phyloP scores from a whole-genome alignment of 208 protist species.

The Trypanosoma platydactyli region DNA sequence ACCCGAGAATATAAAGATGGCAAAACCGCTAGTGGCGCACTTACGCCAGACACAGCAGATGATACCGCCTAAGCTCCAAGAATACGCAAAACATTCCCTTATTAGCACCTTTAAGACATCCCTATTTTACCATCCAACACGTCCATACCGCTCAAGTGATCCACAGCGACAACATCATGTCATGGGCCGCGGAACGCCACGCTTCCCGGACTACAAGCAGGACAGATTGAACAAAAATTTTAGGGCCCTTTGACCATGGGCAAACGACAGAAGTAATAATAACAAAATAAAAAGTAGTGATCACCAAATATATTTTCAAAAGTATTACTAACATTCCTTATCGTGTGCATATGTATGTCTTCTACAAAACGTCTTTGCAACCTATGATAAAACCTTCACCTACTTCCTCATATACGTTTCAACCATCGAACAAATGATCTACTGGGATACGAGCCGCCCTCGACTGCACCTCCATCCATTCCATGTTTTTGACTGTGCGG shows the following conservation, averaged over 20 bases:
- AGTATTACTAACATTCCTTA: no score
- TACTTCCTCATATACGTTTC: no score
- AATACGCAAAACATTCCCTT: conserved; percentile 81
- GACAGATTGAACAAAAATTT: conserved; percentile 62
- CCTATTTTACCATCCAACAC: conserved; percentile 75
- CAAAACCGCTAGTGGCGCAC: conserved; percentile 79
- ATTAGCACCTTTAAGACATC: conserved; percentile 77
- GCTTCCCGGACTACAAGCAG: conserved; percentile 79
- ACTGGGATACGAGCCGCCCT: no score
- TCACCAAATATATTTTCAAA: no score
- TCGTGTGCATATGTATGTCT: no score
- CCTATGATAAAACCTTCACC: no score
- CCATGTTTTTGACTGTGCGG: no score
- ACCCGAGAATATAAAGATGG: conserved; percentile 75
- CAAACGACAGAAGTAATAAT: no score
- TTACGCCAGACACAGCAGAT: conserved; percentile 73
- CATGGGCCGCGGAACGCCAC: conserved; percentile 46
- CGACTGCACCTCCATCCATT: no score
- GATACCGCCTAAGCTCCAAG: conserved; percentile 78
- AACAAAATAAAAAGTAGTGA: no score
- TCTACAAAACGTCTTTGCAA: no score
- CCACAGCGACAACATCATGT: conserved; percentile 69
- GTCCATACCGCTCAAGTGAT: conserved; percentile 58
- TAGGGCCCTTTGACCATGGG: conserved; percentile 44
- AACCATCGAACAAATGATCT: no score